Evolutionary conservation across 164 flowering plant genomes (phyloP).

Genomic region (Paratinospora sagittata): DNA sequence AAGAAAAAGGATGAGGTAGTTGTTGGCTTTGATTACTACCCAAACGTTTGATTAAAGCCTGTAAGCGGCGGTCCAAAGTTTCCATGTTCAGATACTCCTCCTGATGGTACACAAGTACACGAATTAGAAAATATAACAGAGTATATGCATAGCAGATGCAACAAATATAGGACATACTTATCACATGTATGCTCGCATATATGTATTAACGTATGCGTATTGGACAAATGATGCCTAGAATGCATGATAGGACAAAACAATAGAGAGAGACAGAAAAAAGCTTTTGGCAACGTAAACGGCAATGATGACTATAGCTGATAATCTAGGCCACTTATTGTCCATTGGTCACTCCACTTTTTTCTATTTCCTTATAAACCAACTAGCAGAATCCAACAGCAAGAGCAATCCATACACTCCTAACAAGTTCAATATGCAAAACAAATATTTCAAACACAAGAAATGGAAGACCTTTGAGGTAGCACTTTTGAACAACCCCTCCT

Average conservation of each 20-base stretch:
- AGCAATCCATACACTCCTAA: not conserved
- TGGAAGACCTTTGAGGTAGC: slow-evolving; percentile 54
- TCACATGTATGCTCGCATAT: not conserved
- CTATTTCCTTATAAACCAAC: not conserved
- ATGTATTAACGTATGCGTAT: too few species aligned
- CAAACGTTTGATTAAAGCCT: slow-evolving; percentile 31
- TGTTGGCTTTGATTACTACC: slow-evolving; percentile 39
- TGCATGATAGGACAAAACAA: not conserved
- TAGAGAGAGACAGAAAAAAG: not conserved
- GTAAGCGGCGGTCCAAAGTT: slow-evolving; percentile 69
- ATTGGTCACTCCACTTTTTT: not conserved
- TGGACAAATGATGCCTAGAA: not conserved
- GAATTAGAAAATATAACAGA: not conserved
- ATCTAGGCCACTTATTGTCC: not conserved
- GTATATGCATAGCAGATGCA: not conserved
- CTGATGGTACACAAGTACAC: slow-evolving; percentile 28
- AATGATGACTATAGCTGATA: not conserved
- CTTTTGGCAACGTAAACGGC: not conserved
- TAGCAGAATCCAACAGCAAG: not conserved
- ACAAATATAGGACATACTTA: not conserved
- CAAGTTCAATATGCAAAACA: not conserved
- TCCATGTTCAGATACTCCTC: slow-evolving; percentile 75
- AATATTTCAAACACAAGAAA: slow-evolving; percentile 9
- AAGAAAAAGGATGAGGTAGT: slow-evolving; percentile 37
- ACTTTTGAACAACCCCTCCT: slow-evolving; percentile 48